Conservation (phyloP, 148 eudicot species). For the Polygonum maritimum region DNA sequence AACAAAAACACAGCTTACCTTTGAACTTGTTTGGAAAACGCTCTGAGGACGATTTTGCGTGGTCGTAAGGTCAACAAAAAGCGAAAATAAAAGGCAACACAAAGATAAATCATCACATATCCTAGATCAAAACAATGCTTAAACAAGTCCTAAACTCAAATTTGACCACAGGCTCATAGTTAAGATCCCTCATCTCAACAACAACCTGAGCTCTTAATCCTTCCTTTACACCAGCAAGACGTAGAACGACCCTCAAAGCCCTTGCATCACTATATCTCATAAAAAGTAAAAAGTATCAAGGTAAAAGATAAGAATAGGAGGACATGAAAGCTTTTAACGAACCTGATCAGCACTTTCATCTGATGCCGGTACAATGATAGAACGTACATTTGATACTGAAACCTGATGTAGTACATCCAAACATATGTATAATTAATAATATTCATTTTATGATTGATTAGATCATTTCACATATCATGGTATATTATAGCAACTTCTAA, state of each 20-base stretch:
- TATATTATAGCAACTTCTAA: too few relatives aligned
- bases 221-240: slow-evolving; percentile 92
- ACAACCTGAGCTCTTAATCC: slow-evolving; percentile 90
- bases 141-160: slow-evolving; percentile 23
- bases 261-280: slow-evolving; percentile 79
- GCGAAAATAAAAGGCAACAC: too few relatives aligned
- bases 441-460: not conserved
- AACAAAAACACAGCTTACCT: too few relatives aligned
- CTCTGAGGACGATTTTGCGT: too few relatives aligned
- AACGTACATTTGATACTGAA: slow-evolving; percentile 92
- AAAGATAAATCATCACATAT: too few relatives aligned
- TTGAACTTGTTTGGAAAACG: too few relatives aligned
- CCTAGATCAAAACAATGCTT: too few relatives aligned
- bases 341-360: slow-evolving; percentile 99
- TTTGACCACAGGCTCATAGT: slow-evolving; percentile 91
- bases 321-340: not conserved
- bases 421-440: not conserved
- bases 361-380: slow-evolving; percentile 83
- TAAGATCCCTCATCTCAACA: slow-evolving; percentile 93
- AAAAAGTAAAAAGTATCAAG: slow-evolving; percentile 6
- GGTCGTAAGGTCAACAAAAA: too few relatives aligned
- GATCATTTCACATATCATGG: too few relatives aligned
- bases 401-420: slow-evolving; percentile 37
- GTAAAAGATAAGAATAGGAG: not conserved
- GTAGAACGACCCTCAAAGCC: slow-evolving; percentile 85